These are phyloP conservation scores for Phytophthora sojae DNA, from an alignment of 352 stramenopile genomes.

Conservation along the genomic window DNA sequence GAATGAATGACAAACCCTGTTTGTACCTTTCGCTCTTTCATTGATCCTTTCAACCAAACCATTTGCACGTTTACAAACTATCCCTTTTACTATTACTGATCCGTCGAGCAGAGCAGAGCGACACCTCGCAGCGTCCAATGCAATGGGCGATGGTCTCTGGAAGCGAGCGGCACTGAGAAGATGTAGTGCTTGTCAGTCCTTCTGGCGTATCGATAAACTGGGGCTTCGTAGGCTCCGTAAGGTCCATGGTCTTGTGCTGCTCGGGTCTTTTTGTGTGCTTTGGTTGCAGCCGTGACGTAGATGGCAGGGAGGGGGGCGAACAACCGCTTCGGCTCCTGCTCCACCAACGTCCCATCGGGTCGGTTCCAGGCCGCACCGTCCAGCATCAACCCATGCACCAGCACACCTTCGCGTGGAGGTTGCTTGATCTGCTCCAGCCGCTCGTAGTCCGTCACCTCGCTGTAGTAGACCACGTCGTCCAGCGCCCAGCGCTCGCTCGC, in stretches of 20 bases:
- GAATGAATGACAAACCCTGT: neutral
- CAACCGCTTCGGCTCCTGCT: slow-evolving; percentile 80
- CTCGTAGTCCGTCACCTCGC: slow-evolving; percentile 85
- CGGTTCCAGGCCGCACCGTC: slow-evolving; percentile 82
- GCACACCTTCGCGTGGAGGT: slow-evolving; percentile 71
- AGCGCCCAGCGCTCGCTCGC: slow-evolving; percentile 79
- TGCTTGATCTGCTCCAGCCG: slow-evolving; percentile 82
- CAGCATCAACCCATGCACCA: slow-evolving; percentile 77
- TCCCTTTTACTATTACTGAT: slow-evolving; percentile 41
- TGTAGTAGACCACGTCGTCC: slow-evolving; percentile 84
- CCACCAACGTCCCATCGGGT: slow-evolving; percentile 72
- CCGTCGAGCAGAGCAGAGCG: slow-evolving; percentile 71
- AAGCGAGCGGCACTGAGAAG: slow-evolving; percentile 78
- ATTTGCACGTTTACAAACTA: neutral
- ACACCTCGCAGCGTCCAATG: slow-evolving; percentile 84
- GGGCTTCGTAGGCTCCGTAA: slow-evolving; percentile 81
- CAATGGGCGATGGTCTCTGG: slow-evolving; percentile 73
- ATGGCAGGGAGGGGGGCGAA: slow-evolving; percentile 79
- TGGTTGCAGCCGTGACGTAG: slow-evolving; percentile 81
- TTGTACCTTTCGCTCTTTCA: neutral
- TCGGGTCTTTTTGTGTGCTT: slow-evolving; percentile 78
- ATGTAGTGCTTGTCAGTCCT: slow-evolving; percentile 83
- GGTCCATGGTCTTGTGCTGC: slow-evolving; percentile 73
- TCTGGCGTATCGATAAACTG: slow-evolving; percentile 80
- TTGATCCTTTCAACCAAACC: neutral